These are phyloP conservation scores for Pythium aquatile DNA, from an alignment of 352 stramenopile species.

Conservation along the genomic window DNA sequence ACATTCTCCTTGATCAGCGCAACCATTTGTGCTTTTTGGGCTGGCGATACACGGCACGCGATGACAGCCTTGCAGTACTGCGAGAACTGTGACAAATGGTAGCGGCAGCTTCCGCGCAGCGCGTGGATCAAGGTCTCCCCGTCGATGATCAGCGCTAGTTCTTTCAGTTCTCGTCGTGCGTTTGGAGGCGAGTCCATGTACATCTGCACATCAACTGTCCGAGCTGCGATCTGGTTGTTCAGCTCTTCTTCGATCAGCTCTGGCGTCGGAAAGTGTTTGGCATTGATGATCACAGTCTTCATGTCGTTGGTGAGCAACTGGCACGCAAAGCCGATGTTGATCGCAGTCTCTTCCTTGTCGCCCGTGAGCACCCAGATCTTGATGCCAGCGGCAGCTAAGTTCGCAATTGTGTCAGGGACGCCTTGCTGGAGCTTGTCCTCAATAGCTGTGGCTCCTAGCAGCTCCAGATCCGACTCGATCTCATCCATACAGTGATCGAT, in stretches of 20 bases:
- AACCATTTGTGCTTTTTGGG: constrained; percentile 87
- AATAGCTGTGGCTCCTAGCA: constrained; percentile 91
- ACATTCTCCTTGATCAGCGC: constrained; percentile 77
- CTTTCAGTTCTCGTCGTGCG: constrained; percentile 43
- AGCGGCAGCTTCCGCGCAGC: constrained; percentile 39
- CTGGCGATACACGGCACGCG: constrained; percentile 81
- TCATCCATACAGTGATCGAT: constrained; percentile 83
- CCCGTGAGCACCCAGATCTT: constrained; percentile 95
- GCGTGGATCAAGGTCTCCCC: constrained; percentile 69
- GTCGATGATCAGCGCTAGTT: constrained; percentile 79
- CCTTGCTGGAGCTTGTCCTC: constrained; percentile 93
- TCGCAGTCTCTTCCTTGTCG: constrained; percentile 94
- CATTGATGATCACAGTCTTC: constrained; percentile 67
- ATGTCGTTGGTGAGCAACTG: constrained; percentile 86
- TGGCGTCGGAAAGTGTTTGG: constrained; percentile 47
- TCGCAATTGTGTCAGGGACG: constrained; percentile 86
- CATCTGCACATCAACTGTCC: constrained; percentile 42
- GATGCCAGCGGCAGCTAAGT: constrained; percentile 83
- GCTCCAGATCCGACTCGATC: constrained; percentile 77
- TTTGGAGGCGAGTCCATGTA: constrained; percentile 47
- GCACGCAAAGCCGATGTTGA: constrained; percentile 93
- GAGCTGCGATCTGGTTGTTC: constrained; percentile 37
- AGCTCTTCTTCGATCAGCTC: constrained; percentile 54
- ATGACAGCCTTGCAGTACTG: constrained; percentile 89
- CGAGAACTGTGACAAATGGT: constrained; percentile 58